Conservation (phyloP, 2,329 filamentous ascomycete species). For the Cordyceps tenuipes region DNA sequence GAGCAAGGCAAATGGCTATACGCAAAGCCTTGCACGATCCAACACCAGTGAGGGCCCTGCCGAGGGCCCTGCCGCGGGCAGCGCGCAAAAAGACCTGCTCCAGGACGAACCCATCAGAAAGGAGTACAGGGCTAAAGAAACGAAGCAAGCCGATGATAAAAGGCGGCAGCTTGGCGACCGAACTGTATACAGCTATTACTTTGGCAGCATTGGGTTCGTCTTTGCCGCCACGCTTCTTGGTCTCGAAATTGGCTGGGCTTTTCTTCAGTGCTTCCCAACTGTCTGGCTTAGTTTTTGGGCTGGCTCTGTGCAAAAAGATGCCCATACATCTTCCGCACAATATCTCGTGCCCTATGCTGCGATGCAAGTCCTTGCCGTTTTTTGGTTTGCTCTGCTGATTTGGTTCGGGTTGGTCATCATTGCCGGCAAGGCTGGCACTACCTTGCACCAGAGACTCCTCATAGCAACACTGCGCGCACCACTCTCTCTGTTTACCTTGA, state of each 20-base stretch:
- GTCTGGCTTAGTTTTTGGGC: constrained; percentile 27
- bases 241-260: constrained; percentile 20
- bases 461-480: constrained; percentile 26
- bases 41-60: too few relatives aligned
- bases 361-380: constrained; percentile 17
- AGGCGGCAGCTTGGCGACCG: constrained; percentile 23
- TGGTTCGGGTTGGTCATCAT: constrained; percentile 23
- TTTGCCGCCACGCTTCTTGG: constrained; percentile 18
- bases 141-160: constrained; percentile 13
- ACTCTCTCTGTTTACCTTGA: constrained; percentile 30
- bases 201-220: constrained; percentile 19
- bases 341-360: constrained; percentile 21
- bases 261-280: constrained; percentile 22
- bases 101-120: not conserved
- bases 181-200: constrained; percentile 23
- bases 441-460: constrained; percentile 20
- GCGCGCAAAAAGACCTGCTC: not conserved
- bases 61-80: not conserved
- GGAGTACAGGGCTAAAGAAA: constrained; percentile 19
- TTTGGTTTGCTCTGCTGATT: constrained; percentile 18
- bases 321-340: constrained; percentile 10
- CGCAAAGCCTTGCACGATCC: not conserved
- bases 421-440: constrained; percentile 20
- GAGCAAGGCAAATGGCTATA: not conserved
- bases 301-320: constrained; percentile 15